Evolutionary conservation across 768 basidiomycete species (phyloP), one percentile per base, ranked within the genome.

Genomic region (Pisolithus orientalis): DNA sequence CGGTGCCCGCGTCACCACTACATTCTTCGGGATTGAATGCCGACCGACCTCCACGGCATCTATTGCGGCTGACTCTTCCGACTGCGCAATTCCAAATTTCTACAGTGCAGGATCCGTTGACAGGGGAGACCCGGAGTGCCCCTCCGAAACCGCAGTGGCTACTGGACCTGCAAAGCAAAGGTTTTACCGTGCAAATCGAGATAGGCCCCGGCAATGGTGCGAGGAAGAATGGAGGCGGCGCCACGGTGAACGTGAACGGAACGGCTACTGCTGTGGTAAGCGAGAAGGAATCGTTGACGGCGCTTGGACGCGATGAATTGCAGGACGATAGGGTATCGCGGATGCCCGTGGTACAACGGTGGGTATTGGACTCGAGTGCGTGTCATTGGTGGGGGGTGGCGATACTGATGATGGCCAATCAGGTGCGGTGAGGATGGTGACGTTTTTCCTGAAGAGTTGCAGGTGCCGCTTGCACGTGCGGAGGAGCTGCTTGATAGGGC

Each of bases 51-150:
- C 75, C 76, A 3, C 78, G 91, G 43, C 92, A 96, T 68, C 68
- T 96, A 44, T 57, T 97, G 13, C 76, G 90, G 46, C 59, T 97
- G 48, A 81, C 79, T 38, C 68, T 96, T 16, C 94, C 94, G 3
- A 95, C 91, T 2, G 84, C 89, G 17, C 86, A 85, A 55, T 90
- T 83, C 62, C 82, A 85, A 64, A 78, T 84, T 43, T 79, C 84
- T 31, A 85, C 87, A 2, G 78, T 94, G 34, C 72, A 79, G 45
- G 90, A 95, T 67, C 94, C 94, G 9, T 71, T 95, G 55, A 87
- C 86, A 25, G 86, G 85, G 14, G 81, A 85, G 69, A 75, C 72
- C 50, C 77, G 76, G 43, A 72, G 71, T 16, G 79, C 82, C 5
- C 79, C 81, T 53, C 71, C 76, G 34, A 83, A 79, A 56, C 89